Conservation (phyloP, 2,329 filamentous ascomycete species). For the Neofusicoccum laricinum region DNA sequence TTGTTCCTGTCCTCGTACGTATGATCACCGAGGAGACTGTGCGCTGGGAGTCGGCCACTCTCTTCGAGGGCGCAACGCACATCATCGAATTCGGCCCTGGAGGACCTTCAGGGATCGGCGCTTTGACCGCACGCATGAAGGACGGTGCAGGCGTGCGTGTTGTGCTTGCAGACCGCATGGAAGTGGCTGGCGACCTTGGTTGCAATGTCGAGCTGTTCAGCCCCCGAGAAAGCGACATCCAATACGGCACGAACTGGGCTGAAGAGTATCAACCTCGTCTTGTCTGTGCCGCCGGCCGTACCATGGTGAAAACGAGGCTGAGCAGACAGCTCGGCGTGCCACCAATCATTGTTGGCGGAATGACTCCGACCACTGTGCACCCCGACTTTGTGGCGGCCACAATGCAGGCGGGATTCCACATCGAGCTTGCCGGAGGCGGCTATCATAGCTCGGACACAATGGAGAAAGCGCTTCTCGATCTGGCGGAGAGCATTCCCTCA, state of each 20-base stretch:
- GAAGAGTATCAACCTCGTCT: neutral
- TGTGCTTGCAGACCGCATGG: conserved; percentile 20
- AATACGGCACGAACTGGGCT: neutral
- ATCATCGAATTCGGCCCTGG: conserved; percentile 27
- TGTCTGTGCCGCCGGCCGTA: conserved; percentile 10
- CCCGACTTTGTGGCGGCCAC: conserved; percentile 91
- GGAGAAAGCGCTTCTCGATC: conserved; percentile 79
- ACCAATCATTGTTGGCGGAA: conserved; percentile 86
- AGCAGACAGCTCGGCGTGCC: conserved; percentile 83
- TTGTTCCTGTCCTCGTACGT: conserved; percentile 21
- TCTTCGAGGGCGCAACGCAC: conserved; percentile 19
- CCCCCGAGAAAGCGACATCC: neutral
- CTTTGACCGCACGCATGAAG: conserved; percentile 20
- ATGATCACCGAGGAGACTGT: conserved; percentile 22
- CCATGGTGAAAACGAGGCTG: conserved; percentile 52
- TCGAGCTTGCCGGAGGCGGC: conserved; percentile 84
- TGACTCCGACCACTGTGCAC: conserved; percentile 86
- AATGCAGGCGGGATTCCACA: conserved; percentile 96
- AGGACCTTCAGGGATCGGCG: conserved; percentile 22
- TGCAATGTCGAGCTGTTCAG: conserved; percentile 21
- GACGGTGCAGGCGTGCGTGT: conserved; percentile 22
- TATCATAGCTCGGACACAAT: conserved; percentile 82
- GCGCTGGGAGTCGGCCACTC: conserved; percentile 22
- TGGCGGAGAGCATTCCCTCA: conserved; percentile 78
- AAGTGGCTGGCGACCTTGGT: conserved; percentile 18